Evolutionary conservation across 768 basidiomycete species (phyloP), one percentile per base, ranked within the genome.

Genomic region (Tulasnella sp.): DNA sequence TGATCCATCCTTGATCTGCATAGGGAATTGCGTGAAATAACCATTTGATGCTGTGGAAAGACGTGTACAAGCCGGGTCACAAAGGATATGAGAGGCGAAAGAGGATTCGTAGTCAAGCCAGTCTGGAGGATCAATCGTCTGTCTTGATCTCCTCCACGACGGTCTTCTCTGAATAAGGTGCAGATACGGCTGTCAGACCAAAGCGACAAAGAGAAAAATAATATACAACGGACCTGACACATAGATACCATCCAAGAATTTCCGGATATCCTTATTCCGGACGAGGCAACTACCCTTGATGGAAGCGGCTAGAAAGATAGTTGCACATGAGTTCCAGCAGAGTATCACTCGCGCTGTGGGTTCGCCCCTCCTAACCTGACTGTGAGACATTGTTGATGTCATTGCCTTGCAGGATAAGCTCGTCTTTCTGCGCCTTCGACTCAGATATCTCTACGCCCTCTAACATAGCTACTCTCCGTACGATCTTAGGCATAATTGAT

Each of bases 211-310:
- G 21, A n/a, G 19, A 26, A 26, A 17, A 17, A 17, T 51, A 4
- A 5, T 7, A 49, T 34, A 13, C 17, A 55, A 43, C 41, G 81
- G 85, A 68, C 86, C 85, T 38, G 90, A 92, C 63, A 92, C 89
- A 67, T 92, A 92, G 75, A 93, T 66, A 63, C 90, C 88, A 71
- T 94, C 90, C 72, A 96, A 78, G 80, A 97, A 96, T 80, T 97
- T 96, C 67, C 95, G 91, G 76, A 98, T 97, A 80, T 95, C 95
- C 80, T 99, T 99, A 86, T 98, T 96, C 74, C 91, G 87, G 69
- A 99, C 96, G 67, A 86, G 83, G 78, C 92, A 96, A 63, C 86
- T 79, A 67, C 94, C 94, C 72, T 98, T 96, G 71, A 99, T 98
- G 43, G 89, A 89, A 49, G 96, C 96, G 63, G 96, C 92, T 85